Evolutionary conservation across 192 early-diverging fungal species (phyloP).

Genomic region (Backusella tarrabulga): DNA sequence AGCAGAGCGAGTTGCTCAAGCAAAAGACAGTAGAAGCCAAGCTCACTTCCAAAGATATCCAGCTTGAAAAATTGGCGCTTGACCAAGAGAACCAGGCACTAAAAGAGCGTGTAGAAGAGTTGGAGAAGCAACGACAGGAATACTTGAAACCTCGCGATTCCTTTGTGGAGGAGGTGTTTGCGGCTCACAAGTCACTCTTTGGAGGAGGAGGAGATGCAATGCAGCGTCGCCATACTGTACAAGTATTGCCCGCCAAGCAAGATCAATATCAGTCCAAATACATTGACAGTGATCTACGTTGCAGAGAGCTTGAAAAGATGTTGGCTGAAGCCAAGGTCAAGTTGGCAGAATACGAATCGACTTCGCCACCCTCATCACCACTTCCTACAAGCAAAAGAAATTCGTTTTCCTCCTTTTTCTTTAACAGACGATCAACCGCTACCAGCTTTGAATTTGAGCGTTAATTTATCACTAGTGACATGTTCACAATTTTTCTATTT

Average conservation of each 20-base stretch:
- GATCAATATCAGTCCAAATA: conserved; percentile 33
- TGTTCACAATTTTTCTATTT: too few relatives aligned
- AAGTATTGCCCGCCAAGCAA: background rate
- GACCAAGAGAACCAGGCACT: conserved; percentile 17
- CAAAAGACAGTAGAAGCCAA: conserved; percentile 27
- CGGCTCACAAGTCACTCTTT: conserved; percentile 22
- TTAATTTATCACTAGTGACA: background rate
- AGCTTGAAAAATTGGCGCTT: conserved; percentile 32
- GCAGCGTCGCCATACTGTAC: conserved; percentile 32
- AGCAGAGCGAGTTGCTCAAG: conserved; percentile 22
- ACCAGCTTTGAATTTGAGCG: background rate
- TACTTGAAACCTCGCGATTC: conserved; percentile 28
- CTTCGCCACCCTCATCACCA: conserved; percentile 12
- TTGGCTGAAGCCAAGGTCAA: conserved; percentile 40
- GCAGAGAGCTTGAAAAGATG: conserved; percentile 39
- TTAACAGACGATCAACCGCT: background rate
- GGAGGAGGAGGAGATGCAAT: background rate
- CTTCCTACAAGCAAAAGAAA: conserved; percentile 14
- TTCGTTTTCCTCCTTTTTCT: conserved; percentile 1
- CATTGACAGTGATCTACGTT: conserved; percentile 35
- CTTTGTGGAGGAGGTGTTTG: conserved; percentile 32
- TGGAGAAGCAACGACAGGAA: conserved; percentile 28
- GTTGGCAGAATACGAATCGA: conserved; percentile 29
- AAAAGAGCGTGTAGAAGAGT: conserved; percentile 7
- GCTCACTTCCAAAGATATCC: conserved; percentile 30